Evolutionary conservation across 306 rosid genomes (phyloP).

Genomic region (Ormosia semicastrata): DNA sequence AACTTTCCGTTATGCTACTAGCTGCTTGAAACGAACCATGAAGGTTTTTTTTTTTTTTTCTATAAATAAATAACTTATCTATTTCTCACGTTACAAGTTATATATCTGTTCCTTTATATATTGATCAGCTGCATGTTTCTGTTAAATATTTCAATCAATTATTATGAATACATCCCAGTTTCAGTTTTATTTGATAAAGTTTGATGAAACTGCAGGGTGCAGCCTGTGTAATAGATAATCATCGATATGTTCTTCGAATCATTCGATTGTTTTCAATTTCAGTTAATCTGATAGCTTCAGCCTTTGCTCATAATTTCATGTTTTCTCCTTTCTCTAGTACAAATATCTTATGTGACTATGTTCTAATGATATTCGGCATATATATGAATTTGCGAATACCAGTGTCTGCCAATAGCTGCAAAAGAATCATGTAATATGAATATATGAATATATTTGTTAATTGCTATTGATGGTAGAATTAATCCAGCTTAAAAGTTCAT

Average conservation of each 20-base stretch:
- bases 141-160: not conserved
- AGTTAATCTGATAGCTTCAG: not conserved
- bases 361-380: not conserved
- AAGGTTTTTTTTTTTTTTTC: not conserved
- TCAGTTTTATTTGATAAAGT: conserved; percentile 2
- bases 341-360: not conserved
- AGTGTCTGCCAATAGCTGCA: not conserved
- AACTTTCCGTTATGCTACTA: not conserved
- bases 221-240: not conserved
- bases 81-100: not conserved
- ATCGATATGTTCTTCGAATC: not conserved
- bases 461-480: not conserved
- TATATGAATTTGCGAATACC: not conserved
- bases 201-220: not conserved
- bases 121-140: conserved; percentile 11
- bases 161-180: not conserved
- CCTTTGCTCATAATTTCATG: not conserved
- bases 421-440: not conserved
- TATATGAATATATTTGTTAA: not conserved
- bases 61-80: not conserved
- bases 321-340: not conserved
- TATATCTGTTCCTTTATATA: not conserved
- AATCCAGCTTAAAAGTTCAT: not conserved
- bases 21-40: not conserved
- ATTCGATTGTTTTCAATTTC: not conserved